Base-by-base conservation (phyloP, 1,139 yeast genomes). In the Hemisphaericaspora subhashii region DNA sequence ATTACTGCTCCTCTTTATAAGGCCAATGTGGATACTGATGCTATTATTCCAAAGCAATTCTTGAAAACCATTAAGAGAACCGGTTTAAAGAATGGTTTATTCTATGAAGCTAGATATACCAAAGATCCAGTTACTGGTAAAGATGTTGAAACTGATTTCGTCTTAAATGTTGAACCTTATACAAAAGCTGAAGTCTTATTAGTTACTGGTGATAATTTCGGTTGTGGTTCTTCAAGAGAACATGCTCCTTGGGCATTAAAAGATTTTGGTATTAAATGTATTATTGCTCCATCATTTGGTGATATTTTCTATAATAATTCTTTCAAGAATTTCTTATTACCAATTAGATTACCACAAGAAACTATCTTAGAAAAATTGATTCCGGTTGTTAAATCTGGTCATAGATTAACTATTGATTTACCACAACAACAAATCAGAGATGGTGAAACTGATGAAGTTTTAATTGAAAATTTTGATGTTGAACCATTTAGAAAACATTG, bases 221-320 rank as follows among this genome's bases (percentile, higher is more conserved):
- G 98, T 50, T 92, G 98, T 72, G 98, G 98, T 55, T 90, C 98
- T 31, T 89, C 97, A 5, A 87, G 98, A 76, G 98, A 92, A 65
- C 98, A 92, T 57, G 98, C 98, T 17, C 98, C 98, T 43, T 92
- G 98, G 98, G 98, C 98, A 3, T 77, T 92, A 51, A 90, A 88
- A 57, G 98, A 92, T 67, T 92, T 92, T 57, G 98, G 98, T 62
- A 89, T 92, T 64, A 83, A 86, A 64, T 85, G 92, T 48, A 86
- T 92, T 60, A 89, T 92, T 65, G 98, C 98, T 4, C 98, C 98
- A 44, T 88, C 97, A 1, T 92, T 90, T 55, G 98, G 98, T 61
- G 98, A 92, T 66, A 92, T 92, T 55, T 92, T 92, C 75, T 90
- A 87, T 79, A 92, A 86, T 72, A 92, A 92, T 72, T 89, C 97